Evolutionary conservation across 1,139 yeast species (phyloP).

Genomic region (Scheffersomyces stambukii): DNA sequence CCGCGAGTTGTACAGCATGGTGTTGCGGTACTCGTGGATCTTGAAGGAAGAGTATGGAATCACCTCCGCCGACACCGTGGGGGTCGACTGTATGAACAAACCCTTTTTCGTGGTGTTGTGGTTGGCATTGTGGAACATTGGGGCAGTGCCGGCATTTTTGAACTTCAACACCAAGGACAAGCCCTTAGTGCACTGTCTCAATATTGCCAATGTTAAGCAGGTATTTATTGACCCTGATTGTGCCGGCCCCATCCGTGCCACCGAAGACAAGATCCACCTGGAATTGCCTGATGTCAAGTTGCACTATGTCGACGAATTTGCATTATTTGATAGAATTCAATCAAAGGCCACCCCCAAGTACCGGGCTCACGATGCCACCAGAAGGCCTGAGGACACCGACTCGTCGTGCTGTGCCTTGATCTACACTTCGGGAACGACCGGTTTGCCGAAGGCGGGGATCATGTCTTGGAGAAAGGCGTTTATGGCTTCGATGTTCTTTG

Average conservation of each 20-base stretch:
- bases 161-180: constrained; percentile 75
- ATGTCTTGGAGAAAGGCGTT: constrained; percentile 86
- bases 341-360: constrained; percentile 48
- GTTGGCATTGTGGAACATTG: constrained; percentile 88
- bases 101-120: constrained; percentile 77
- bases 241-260: constrained; percentile 48
- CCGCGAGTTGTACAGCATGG: constrained; percentile 59
- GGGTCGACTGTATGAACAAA: constrained; percentile 74
- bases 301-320: constrained; percentile 54
- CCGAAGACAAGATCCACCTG: constrained; percentile 44
- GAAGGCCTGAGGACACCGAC: constrained; percentile 56
- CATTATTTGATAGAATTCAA: constrained; percentile 35
- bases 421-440: constrained; percentile 94
- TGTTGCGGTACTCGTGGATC: constrained; percentile 62
- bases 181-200: constrained; percentile 78
- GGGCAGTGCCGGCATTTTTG: constrained; percentile 84
- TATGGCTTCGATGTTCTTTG: constrained; percentile 69
- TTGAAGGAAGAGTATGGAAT: constrained; percentile 63
- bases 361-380: constrained; percentile 50
- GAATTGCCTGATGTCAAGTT: constrained; percentile 41
- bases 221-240: constrained; percentile 77
- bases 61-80: constrained; percentile 65
- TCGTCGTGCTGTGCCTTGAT: constrained; percentile 68
- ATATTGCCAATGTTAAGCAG: constrained; percentile 59
- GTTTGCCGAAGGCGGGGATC: constrained; percentile 90